phyloP scores from a whole-genome alignment of 345 rosid species.

The Brassica nigra region DNA sequence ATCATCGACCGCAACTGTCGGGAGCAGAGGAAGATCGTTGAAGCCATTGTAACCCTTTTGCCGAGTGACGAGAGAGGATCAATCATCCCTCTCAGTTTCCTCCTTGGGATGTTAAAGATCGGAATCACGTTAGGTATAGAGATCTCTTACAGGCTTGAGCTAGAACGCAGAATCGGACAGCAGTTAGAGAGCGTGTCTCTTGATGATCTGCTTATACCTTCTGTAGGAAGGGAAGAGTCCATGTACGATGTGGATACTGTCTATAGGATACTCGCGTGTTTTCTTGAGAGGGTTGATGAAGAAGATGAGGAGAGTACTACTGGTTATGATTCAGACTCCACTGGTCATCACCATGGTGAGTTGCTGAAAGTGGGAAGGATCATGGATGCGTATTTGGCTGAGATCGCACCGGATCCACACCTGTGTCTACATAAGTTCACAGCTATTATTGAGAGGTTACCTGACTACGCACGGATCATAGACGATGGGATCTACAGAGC shows the following conservation, averaged over 20 bases:
- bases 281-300: constrained; percentile 65
- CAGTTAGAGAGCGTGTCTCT: constrained; percentile 65
- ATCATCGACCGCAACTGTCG: constrained; percentile 47
- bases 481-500: constrained; percentile 89
- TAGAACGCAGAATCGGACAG: constrained; percentile 64
- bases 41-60: constrained; percentile 64
- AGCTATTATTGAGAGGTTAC: constrained; percentile 69
- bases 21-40: constrained; percentile 62
- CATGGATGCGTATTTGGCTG: constrained; percentile 79
- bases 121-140: constrained; percentile 57
- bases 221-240: constrained; percentile 60
- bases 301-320: constrained; percentile 47
- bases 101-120: constrained; percentile 76
- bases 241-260: constrained; percentile 75
- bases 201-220: constrained; percentile 86
- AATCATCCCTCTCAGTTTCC: constrained; percentile 59
- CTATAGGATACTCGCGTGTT: constrained; percentile 63
- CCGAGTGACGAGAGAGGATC: constrained; percentile 54
- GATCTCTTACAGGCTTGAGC: constrained; percentile 61
- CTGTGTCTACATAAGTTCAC: constrained; percentile 68
- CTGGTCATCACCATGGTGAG: constrained; percentile 51
- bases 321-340: constrained; percentile 42
- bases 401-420: constrained; percentile 84
- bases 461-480: constrained; percentile 71
- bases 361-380: constrained; percentile 78